phyloP scores from a whole-genome alignment of 2,329 filamentous ascomycete genomes.

The Penicillium concentricum region DNA sequence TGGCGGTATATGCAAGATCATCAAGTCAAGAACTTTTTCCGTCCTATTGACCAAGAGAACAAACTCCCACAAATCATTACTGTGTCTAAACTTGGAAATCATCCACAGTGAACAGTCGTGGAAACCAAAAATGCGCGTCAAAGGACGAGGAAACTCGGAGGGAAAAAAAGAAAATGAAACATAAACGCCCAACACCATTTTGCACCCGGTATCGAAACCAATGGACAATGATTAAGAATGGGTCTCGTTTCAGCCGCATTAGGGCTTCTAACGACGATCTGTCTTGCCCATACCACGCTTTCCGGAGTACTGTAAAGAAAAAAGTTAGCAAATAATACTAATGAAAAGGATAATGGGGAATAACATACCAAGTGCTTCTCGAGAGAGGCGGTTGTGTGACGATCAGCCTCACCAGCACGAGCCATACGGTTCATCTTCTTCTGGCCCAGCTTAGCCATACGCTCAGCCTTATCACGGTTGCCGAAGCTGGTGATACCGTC shows the following conservation, averaged over 20 bases:
- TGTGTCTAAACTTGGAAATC: conserved; percentile 10
- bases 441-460: conserved; percentile 84
- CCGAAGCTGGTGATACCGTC: conserved; percentile 63
- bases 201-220: conserved; percentile 31
- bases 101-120: conserved; percentile 16
- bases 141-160: conserved; percentile 15
- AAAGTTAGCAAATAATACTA: conserved; percentile 29
- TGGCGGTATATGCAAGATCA: conserved; percentile 27
- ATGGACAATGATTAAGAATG: conserved; percentile 31
- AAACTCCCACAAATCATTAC: conserved; percentile 21
- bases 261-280: conserved; percentile 38
- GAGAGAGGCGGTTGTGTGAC: conserved; percentile 77
- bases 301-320: conserved; percentile 65
- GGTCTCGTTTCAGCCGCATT: conserved; percentile 28
- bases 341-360: neutral
- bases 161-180: conserved; percentile 4
- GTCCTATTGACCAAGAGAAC: conserved; percentile 23
- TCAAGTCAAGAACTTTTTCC: conserved; percentile 30
- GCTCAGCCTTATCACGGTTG: conserved; percentile 75
- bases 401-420: conserved; percentile 92
- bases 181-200: conserved; percentile 30
- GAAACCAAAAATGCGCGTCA: conserved; percentile 15
- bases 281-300: conserved; percentile 96
- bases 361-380: conserved; percentile 84
- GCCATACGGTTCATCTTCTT: conserved; percentile 99